Conservation (phyloP, 768 basidiomycete species). For the Chalciporus piperatus region DNA sequence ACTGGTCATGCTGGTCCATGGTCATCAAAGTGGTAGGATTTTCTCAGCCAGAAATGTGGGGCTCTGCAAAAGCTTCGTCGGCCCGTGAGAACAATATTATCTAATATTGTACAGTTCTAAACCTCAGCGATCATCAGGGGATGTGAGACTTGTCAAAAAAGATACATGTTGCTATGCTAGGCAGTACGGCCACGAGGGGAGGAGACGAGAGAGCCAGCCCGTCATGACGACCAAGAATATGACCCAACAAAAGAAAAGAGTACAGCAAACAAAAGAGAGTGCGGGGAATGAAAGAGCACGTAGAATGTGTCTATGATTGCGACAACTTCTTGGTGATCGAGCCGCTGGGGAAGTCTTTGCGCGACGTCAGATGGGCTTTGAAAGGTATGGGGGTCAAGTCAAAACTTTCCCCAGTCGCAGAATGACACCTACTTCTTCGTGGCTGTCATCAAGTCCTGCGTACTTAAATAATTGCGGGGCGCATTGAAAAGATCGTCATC, state of each 20-base stretch:
- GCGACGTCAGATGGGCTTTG: slow-evolving; percentile 78
- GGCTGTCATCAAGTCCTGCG: too few species aligned
- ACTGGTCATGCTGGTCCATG: too few species aligned
- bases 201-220: slow-evolving; percentile 6
- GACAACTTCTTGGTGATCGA: slow-evolving; percentile 92
- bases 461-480: too few species aligned
- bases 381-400: slow-evolving; percentile 2
- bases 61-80: too few species aligned
- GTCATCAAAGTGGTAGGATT: too few species aligned
- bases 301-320: slow-evolving; percentile 54
- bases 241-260: background rate
- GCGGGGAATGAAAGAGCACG: background rate
- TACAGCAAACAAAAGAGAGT: background rate
- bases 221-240: slow-evolving; percentile 8
- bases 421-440: too few species aligned
- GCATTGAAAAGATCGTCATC: slow-evolving; percentile 22
- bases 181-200: background rate
- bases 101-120: too few species aligned
- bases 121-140: too few species aligned
- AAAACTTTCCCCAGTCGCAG: background rate
- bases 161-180: background rate
- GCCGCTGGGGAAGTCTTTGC: slow-evolving; percentile 90
- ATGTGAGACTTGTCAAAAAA: background rate
- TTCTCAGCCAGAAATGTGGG: too few species aligned
- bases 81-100: too few species aligned